Evolutionary conservation across 2,329 filamentous ascomycete species (phyloP).

Genomic region (Pseudogymnoascus sp.): DNA sequence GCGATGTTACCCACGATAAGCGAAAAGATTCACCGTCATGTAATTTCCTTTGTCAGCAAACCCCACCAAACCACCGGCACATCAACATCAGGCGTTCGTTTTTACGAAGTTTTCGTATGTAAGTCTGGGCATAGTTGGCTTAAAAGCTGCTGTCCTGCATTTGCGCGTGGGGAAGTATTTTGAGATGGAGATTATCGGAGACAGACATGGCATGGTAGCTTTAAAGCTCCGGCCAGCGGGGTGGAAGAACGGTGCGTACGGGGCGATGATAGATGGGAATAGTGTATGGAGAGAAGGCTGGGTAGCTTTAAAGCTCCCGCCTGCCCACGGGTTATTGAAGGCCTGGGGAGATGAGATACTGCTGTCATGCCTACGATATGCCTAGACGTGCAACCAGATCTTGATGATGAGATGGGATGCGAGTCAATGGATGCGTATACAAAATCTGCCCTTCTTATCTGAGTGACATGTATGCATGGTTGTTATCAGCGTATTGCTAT

Average conservation of each 20-base stretch:
- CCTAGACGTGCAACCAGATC: constrained; percentile 1
- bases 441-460: background rate
- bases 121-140: constrained; percentile 20
- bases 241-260: background rate
- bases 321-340: background rate
- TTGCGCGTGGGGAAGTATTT: background rate
- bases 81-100: constrained; percentile 23
- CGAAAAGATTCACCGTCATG: constrained; percentile 33
- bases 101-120: constrained; percentile 14
- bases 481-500: background rate
- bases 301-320: constrained; percentile 32
- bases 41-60: constrained; percentile 25
- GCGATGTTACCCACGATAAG: constrained; percentile 29
- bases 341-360: background rate
- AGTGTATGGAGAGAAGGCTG: constrained; percentile 19
- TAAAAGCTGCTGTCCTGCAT: constrained; percentile 12
- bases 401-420: constrained; percentile 5
- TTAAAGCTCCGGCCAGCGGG: constrained; percentile 13
- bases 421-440: constrained; percentile 6
- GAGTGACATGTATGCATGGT: background rate
- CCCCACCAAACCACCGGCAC: constrained; percentile 21
- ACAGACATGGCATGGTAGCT: constrained; percentile 12
- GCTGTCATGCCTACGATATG: constrained; percentile 4
- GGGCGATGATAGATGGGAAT: background rate
- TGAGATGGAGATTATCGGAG: background rate